These are phyloP conservation scores for Stephania yunnanensis DNA, from an alignment of 164 flowering plant species.

Conservation along the genomic window DNA sequence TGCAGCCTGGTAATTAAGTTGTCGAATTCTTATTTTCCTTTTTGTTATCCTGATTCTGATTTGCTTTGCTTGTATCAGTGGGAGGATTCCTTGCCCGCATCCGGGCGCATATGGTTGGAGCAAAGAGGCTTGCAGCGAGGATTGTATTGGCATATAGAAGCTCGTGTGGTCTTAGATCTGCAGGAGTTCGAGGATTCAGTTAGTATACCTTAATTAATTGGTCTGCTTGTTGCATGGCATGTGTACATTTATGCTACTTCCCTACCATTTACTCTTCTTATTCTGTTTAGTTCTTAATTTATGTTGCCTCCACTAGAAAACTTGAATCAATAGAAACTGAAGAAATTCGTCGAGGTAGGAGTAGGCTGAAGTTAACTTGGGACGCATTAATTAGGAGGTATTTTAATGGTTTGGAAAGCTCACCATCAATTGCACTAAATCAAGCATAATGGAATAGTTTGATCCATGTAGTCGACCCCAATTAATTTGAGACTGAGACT, in stretches of 20 bases:
- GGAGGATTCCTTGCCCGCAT: slow-evolving; percentile 85
- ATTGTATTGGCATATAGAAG: slow-evolving; percentile 95
- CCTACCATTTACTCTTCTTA: not conserved
- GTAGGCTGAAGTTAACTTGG: too few species aligned
- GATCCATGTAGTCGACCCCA: too few species aligned
- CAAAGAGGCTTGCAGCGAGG: slow-evolving; percentile 91
- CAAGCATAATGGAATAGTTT: too few species aligned
- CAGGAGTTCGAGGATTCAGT: slow-evolving; percentile 62
- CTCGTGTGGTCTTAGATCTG: slow-evolving; percentile 93
- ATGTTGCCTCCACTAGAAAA: too few species aligned
- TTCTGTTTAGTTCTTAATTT: too few species aligned
- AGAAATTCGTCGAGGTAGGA: too few species aligned
- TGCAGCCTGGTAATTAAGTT: not conserved
- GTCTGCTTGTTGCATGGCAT: not conserved
- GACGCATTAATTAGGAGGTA: too few species aligned
- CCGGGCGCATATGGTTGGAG: slow-evolving; percentile 97
- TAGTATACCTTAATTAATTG: slow-evolving; percentile 11
- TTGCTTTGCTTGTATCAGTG: slow-evolving; percentile 32
- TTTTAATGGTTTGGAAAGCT: too few species aligned
- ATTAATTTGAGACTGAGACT: too few species aligned
- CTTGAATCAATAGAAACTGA: too few species aligned
- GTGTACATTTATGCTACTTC: not conserved
- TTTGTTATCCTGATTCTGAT: not conserved
- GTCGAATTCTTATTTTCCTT: not conserved
- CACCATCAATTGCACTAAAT: too few species aligned